Base-by-base conservation (phyloP, 805 yeast genomes). In the Cyberlindnera americana region DNA sequence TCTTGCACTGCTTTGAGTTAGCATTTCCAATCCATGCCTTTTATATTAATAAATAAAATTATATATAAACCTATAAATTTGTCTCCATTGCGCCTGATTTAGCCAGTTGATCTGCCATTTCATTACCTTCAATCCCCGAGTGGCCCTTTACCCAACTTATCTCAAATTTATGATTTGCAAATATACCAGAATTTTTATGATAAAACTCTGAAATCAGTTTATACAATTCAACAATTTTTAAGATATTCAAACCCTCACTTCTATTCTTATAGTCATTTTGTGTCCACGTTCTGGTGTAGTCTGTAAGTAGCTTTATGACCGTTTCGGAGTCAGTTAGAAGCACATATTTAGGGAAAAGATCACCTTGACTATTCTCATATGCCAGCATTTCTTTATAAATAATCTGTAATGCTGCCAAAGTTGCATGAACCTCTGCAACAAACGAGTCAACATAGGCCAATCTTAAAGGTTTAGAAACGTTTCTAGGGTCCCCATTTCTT, bases 381-480 rank as follows among this genome's bases (percentile, higher is more conserved):
- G 43, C 32, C 3, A 51, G 49, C 37, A 69, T 54, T 15, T 67
- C 73, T 1, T 39, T 18, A 1, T 47, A 33, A n/a, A 81, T 67
- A 6, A 53, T 48, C 3, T 56, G 53, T 39, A 83, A 55, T 0
- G 93, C 93, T 22, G 67, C 66, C 4, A 61, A 53, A 15, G 84
- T 69, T 0, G 95, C 96, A 12, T 64, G 58, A 10, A 89, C 70
- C 60, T 90, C 97, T 1, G 95, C 93, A 26, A 85, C 62, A 48
- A 85, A 89, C 51, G 87, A 89, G 2, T 95, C 86, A 24, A 83
- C 87, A 3, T 51, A 52, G 5, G 25, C 16, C 3, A 56, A 59
- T 1, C 65, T 69, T 19, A 86, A 62, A 0, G 81, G 75, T 8
- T 67, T 75, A 0, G 81, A 67, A 10, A 69, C 61, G 56, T 83